Conservation (phyloP, 2,329 filamentous ascomycete species). For the Cladosporium cucumerinum region DNA sequence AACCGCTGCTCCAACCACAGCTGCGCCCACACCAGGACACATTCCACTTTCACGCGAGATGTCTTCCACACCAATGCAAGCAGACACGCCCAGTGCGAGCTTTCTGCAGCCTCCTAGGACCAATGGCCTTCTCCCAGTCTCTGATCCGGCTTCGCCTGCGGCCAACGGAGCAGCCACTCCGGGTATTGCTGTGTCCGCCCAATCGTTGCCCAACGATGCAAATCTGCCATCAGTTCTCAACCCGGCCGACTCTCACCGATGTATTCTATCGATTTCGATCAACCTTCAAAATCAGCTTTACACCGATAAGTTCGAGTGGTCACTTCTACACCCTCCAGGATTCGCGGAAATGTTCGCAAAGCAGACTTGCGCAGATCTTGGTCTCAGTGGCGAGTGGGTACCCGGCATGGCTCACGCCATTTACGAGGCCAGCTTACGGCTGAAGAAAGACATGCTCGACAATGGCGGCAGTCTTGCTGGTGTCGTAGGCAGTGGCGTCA, state of each 20-base stretch:
- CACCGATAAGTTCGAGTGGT: conserved; percentile 98
- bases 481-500: conserved; percentile 69
- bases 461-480: conserved; percentile 61
- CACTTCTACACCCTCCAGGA: conserved; percentile 82
- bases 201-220: conserved; percentile 48
- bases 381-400: conserved; percentile 87
- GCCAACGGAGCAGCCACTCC: conserved; percentile 41
- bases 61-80: conserved; percentile 42
- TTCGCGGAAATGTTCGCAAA: conserved; percentile 90
- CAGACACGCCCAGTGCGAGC: conserved; percentile 28
- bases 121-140: conserved; percentile 44
- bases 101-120: conserved; percentile 45
- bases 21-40: conserved; percentile 32
- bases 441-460: conserved; percentile 96
- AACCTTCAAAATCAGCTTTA: conserved; percentile 89
- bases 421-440: conserved; percentile 84
- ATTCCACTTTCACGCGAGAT: conserved; percentile 50
- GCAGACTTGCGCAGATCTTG: conserved; percentile 87
- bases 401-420: conserved; percentile 93
- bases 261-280: conserved; percentile 85
- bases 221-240: conserved; percentile 61
- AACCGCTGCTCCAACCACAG: conserved; percentile 27
- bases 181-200: conserved; percentile 67
- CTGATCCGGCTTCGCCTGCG: conserved; percentile 46
- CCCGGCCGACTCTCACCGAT: conserved; percentile 91